phyloP scores from a whole-genome alignment of 345 rosid genomes.

The Eucalyptus caleyi region DNA sequence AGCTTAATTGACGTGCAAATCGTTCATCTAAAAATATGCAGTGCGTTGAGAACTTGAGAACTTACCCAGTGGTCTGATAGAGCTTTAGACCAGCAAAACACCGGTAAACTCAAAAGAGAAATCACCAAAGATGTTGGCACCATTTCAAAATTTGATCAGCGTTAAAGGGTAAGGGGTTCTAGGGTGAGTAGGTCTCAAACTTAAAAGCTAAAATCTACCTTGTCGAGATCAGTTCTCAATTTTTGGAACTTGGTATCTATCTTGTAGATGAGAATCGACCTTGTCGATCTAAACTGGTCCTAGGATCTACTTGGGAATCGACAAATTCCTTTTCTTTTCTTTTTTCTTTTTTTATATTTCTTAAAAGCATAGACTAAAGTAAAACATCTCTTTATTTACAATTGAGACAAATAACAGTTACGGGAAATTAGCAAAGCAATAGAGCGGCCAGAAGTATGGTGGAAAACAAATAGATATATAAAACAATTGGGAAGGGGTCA shows the following conservation, averaged over 20 bases:
- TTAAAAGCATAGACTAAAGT: neutral
- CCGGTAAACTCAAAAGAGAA: neutral
- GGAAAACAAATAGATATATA: too few relatives aligned
- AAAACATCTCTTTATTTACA: neutral
- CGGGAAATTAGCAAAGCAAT: too few relatives aligned
- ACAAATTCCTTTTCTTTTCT: accelerated
- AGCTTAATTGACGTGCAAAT: neutral
- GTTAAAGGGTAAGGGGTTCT: accelerated
- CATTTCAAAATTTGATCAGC: neutral
- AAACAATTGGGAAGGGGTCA: neutral
- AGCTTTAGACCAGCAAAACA: neutral
- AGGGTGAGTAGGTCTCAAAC: too few relatives aligned
- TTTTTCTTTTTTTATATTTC: neutral
- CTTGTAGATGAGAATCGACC: too few relatives aligned
- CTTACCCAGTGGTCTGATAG: neutral
- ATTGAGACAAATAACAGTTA: too few relatives aligned
- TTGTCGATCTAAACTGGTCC: too few relatives aligned
- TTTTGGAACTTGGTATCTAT: neutral
- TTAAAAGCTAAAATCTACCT: too few relatives aligned
- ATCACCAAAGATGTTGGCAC: neutral
- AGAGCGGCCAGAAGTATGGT: neutral
- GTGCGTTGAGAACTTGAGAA: too few relatives aligned
- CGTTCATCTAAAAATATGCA: neutral
- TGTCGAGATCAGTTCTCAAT: too few relatives aligned
- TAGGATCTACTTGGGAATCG: neutral